phyloP scores from a whole-genome alignment of 2,329 filamentous ascomycete species.

The Huntiella abstrusa region DNA sequence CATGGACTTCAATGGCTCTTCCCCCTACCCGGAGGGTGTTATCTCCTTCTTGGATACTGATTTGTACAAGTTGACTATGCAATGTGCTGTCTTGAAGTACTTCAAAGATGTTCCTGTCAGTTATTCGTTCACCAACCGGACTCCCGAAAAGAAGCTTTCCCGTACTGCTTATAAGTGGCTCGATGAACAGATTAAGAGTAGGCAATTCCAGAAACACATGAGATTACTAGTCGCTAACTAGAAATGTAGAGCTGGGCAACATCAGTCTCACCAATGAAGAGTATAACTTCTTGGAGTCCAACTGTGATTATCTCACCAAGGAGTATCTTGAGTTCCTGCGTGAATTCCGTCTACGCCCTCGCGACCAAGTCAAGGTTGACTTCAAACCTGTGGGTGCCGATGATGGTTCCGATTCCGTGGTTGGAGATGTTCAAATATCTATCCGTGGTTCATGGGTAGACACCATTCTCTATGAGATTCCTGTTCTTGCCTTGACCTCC shows the following conservation, averaged over 20 bases:
- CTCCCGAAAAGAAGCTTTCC: slow-evolving; percentile 78
- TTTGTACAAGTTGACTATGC: slow-evolving; percentile 97
- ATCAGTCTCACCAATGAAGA: slow-evolving; percentile 66
- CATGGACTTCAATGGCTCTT: slow-evolving; percentile 50
- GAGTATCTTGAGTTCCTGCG: slow-evolving; percentile 68
- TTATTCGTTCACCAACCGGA: slow-evolving; percentile 90
- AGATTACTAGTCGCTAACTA: neutral
- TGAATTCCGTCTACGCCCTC: slow-evolving; percentile 62
- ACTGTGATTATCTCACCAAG: slow-evolving; percentile 62
- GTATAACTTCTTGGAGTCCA: slow-evolving; percentile 53
- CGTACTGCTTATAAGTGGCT: slow-evolving; percentile 74
- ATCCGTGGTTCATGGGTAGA: slow-evolving; percentile 78
- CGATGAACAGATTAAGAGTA: slow-evolving; percentile 61
- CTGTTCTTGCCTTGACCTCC: slow-evolving; percentile 74
- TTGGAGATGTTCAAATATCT: slow-evolving; percentile 58
- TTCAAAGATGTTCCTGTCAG: slow-evolving; percentile 69
- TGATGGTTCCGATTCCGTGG: slow-evolving; percentile 41
- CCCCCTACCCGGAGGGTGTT: slow-evolving; percentile 54
- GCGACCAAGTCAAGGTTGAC: slow-evolving; percentile 55
- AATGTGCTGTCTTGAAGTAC: slow-evolving; percentile 87
- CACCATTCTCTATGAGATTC: slow-evolving; percentile 95
- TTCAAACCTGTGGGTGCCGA: slow-evolving; percentile 40
- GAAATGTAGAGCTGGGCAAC: slow-evolving; percentile 53
- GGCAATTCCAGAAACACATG: slow-evolving; percentile 14
- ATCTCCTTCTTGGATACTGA: slow-evolving; percentile 69